phyloP scores from a whole-genome alignment of 2,329 filamentous ascomycete genomes.

The Elsinoe necatrix region DNA sequence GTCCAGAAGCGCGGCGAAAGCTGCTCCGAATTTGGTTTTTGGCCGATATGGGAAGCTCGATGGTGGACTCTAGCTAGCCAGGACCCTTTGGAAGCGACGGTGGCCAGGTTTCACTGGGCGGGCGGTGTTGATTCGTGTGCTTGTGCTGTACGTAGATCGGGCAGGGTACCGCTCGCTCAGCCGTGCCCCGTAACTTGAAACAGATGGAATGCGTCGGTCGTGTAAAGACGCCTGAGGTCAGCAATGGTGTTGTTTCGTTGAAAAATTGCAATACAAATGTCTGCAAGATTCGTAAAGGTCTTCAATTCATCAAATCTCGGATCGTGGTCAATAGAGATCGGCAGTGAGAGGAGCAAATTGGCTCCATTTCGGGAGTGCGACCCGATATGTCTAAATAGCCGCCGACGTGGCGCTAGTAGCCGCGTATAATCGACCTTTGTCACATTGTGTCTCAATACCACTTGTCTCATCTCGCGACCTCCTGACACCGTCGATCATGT shows the following conservation, averaged over 20 bases:
- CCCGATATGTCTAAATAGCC: background rate
- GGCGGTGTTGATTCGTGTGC: conserved; percentile 8
- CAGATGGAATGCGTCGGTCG: conserved; percentile 6
- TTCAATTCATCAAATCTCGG: background rate
- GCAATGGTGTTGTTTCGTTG: background rate
- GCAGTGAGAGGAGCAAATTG: conserved; percentile 12
- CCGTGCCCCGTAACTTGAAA: conserved; percentile 8
- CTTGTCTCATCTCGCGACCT: background rate
- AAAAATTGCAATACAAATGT: background rate
- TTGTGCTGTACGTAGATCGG: conserved; percentile 5
- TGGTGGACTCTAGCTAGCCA: conserved; percentile 26
- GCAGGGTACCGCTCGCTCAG: conserved; percentile 10
- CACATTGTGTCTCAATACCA: background rate
- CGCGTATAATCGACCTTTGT: background rate
- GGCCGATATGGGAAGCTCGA: conserved; percentile 25
- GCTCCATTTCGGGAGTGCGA: conserved; percentile 4
- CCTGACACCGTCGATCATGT: conserved; percentile 18
- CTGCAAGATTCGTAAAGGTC: background rate
- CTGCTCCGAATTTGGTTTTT: conserved; percentile 18
- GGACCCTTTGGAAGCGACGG: conserved; percentile 19
- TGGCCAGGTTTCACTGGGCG: conserved; percentile 15
- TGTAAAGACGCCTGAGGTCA: conserved; percentile 6
- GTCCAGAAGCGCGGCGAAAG: conserved; percentile 11
- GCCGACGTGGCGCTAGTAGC: background rate
- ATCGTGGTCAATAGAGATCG: conserved; percentile 12